Base-by-base conservation (phyloP, 2,329 filamentous ascomycete species). In the Fusarium sp. region DNA sequence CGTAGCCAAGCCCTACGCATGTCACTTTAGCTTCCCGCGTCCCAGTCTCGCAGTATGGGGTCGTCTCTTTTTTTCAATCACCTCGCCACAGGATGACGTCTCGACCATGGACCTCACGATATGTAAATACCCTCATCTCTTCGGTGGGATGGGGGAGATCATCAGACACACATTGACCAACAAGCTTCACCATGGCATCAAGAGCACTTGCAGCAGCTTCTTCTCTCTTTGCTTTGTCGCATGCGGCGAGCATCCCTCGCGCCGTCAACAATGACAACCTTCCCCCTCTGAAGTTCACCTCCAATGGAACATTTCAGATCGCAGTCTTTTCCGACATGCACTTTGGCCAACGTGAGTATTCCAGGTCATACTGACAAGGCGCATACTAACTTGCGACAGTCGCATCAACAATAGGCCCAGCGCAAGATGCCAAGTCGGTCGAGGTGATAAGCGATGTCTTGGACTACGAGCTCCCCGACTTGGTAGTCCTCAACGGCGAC, bases 401-500 rank as follows among this genome's bases (percentile, higher is more conserved):
- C 16, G 75, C 74, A 59, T 76, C 71, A 33, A 50, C 65, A 4
- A 71, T 71, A 45, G 81, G 81, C 0, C 84, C 86, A 5, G 82
- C 84, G 35, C 88, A 89, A 69, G 92, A 94, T 79, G 78, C 85
- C 68, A 88, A 89, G 61, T 89, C 90, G 0, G 81, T 88, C 5
- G 74, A 81, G 6, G 90, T 93, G 0, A 89, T 94, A 75, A 85
- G 86, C 59, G 82, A 84, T 1, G 83, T 94, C 7, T 85, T 94
- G 2, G 85, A 90, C 38, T 81, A 79, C 1, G 92, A 94, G 67
- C 75, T 79, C 0, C 87, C 90, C 0, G 85, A 90, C 42, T 84
- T 94, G 0, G 91, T 92, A 0, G 89, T 94, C 0, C 81, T 94
- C 31, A 94, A 94, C 64, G 92, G 93, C 16, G 93, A 94, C 75